Percentiles rank a stretch among this genome's conserved stretches.
Conservation (phyloP, 2,329 filamentous ascomycete species). For the Fusarium keratoplasticum region DNA sequence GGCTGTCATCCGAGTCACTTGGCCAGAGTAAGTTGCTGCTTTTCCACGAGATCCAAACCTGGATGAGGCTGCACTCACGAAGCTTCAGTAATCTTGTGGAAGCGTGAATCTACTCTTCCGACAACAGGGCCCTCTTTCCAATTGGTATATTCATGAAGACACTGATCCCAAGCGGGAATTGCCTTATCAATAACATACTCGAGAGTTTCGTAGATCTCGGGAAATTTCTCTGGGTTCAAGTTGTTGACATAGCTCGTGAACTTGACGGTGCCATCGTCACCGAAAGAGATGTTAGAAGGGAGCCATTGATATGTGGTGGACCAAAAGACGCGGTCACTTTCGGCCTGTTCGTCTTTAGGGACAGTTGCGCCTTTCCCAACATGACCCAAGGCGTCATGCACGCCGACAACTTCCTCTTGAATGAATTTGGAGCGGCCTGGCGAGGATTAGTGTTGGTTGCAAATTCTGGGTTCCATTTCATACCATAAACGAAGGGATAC, state of each 20-base stretch:
- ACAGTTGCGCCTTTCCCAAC: not conserved
- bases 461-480: accelerated
- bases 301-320: constrained; percentile 2
- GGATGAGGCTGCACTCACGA: not conserved
- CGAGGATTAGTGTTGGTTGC: not conserved
- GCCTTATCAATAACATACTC: constrained; percentile 4
- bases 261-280: not conserved
- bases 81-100: not conserved
- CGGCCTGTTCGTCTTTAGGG: not conserved
- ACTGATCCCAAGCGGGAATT: constrained; percentile 6
- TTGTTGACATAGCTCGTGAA: constrained; percentile 10
- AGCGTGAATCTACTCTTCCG: not conserved
- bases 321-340: not conserved
- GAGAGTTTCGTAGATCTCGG: not conserved
- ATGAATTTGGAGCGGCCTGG: constrained; percentile 1
- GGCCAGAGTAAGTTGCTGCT: not conserved
- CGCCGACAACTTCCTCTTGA: not conserved
- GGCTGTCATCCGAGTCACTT: not conserved
- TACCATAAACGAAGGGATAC: constrained; percentile 8
- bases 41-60: not conserved
- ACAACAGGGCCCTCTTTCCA: not conserved
- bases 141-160: not conserved
- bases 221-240: not conserved
- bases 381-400: not conserved
- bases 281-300: not conserved